Percentiles rank a stretch among this genome's conserved stretches.
These are phyloP conservation scores for Metarhizium humberi DNA, from an alignment of 2,329 filamentous ascomycete genomes.

Conservation along the genomic window DNA sequence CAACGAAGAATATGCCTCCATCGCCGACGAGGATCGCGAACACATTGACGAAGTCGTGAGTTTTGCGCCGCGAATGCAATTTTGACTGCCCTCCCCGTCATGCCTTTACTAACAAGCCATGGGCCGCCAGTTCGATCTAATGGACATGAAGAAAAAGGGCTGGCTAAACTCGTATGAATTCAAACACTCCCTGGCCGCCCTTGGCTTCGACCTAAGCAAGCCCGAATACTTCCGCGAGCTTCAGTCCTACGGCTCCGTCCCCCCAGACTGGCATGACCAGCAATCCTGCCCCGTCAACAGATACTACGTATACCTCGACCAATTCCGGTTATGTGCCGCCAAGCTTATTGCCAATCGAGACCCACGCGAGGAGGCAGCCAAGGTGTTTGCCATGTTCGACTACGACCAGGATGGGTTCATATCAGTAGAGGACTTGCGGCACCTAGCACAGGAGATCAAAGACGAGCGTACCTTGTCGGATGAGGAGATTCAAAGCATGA, in stretches of 20 bases:
- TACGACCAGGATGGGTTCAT: constrained; percentile 87
- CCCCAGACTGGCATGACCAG: constrained; percentile 44
- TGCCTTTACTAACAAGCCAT: constrained; percentile 10
- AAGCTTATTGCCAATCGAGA: constrained; percentile 73
- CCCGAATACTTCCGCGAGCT: constrained; percentile 74
- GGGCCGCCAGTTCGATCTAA: constrained; percentile 67
- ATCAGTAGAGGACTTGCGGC: constrained; percentile 74
- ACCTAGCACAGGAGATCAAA: constrained; percentile 83
- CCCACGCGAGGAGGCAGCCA: constrained; percentile 80
- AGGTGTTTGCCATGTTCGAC: constrained; percentile 91
- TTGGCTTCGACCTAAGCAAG: constrained; percentile 88
- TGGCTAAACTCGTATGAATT: constrained; percentile 97
- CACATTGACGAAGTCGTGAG: constrained; percentile 90
- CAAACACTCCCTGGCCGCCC: constrained; percentile 88
- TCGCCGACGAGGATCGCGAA: constrained; percentile 83
- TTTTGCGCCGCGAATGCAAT: constrained; percentile 17
- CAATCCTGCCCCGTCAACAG: constrained; percentile 33
- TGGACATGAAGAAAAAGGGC: constrained; percentile 92
- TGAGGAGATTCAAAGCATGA: constrained; percentile 89
- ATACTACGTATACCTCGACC: constrained; percentile 43
- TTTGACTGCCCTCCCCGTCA: not conserved
- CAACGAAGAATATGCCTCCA: constrained; percentile 29
- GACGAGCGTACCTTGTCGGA: constrained; percentile 74
- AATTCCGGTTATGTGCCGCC: constrained; percentile 62
- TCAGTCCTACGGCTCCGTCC: constrained; percentile 68